Conservation (phyloP, 2,329 filamentous ascomycete genomes). For the Xylariaceae sp. region DNA sequence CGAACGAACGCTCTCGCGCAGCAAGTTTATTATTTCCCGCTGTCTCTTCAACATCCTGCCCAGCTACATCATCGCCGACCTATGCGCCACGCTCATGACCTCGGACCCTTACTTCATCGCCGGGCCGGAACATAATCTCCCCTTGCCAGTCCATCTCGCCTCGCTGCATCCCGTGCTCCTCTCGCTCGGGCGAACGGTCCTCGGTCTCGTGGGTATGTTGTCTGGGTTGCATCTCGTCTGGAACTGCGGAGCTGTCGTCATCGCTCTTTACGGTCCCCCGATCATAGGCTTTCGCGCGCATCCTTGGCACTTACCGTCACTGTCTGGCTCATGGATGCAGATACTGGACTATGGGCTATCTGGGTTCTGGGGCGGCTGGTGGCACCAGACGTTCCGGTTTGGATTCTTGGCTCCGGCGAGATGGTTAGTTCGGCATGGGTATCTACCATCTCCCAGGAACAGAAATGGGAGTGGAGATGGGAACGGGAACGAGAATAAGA, state of each 20-base stretch:
- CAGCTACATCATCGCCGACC: constrained; percentile 63
- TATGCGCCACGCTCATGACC: constrained; percentile 62
- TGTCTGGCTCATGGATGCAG: constrained; percentile 48
- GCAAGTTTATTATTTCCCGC: constrained; percentile 41
- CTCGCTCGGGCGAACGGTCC: constrained; percentile 49
- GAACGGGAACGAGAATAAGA: constrained; percentile 36
- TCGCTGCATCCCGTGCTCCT: constrained; percentile 41
- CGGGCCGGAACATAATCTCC: constrained; percentile 39
- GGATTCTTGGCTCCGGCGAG: constrained; percentile 47
- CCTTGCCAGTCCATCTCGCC: constrained; percentile 41
- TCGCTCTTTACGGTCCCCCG: constrained; percentile 44
- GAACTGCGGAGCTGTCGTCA: constrained; percentile 52
- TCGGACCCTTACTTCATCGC: constrained; percentile 73
- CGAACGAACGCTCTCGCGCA: constrained; percentile 37
- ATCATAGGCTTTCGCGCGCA: constrained; percentile 47
- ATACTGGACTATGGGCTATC: constrained; percentile 65
- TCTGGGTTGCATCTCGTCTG: constrained; percentile 57
- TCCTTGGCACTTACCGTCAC: constrained; percentile 49
- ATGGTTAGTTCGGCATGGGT: constrained; percentile 13
- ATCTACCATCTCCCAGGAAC: constrained; percentile 41
- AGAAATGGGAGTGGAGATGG: constrained; percentile 40
- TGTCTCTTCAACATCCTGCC: constrained; percentile 43
- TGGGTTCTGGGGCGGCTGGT: constrained; percentile 80
- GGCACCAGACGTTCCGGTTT: constrained; percentile 81
- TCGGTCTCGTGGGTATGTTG: constrained; percentile 53